Base-by-base conservation (phyloP, 257 asterid species). In the Buddleja alternifolia region DNA sequence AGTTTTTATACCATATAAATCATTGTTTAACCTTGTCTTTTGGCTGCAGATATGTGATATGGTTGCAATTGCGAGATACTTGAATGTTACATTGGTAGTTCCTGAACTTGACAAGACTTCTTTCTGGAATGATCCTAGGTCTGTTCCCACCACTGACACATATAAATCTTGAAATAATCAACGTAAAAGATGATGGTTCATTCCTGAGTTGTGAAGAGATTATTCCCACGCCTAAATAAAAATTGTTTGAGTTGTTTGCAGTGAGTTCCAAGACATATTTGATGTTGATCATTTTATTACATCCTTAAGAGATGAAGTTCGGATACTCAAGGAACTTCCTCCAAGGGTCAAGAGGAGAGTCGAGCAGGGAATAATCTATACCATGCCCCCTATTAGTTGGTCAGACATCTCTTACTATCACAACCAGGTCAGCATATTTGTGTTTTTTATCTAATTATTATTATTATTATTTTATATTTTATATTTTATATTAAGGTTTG, bases 51-150 rank as follows among this genome's bases (percentile, higher is more conserved):
- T 93, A 72, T 93, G 98, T 67, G 98, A 93, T 78, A 90, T 93
- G 99, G 99, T 90, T 72, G 93, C 96, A 9, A 90, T 93, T 63
- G 99, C 99, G 14, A 87, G 99, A 76, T 73, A 88, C 81, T 84
- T 93, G 67, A 93, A 93, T 68, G 97, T 90, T 67, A 93, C 99
- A 4, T 83, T 93, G 75, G 67, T 93, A 48, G 99, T 93, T 47
- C 99, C 99, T 39, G 97, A 93, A 85, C 86, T 93, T n/a, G 99
- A 93, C 64, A 93, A 91, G 79, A 83, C 97, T 71, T 93, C 99
- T 12, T 93, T 93, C 61, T 93, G 99, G 99, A 90, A 89, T 59
- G 99, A 93, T 79, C 97, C 96, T 45, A 93, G 99, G 98, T 93
- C 14, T 47, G 87, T 72, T 62, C 16, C 60, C 25, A 17, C 47